Base-by-base conservation (phyloP, 768 basidiomycete genomes). In the Calvatia gigantea region DNA sequence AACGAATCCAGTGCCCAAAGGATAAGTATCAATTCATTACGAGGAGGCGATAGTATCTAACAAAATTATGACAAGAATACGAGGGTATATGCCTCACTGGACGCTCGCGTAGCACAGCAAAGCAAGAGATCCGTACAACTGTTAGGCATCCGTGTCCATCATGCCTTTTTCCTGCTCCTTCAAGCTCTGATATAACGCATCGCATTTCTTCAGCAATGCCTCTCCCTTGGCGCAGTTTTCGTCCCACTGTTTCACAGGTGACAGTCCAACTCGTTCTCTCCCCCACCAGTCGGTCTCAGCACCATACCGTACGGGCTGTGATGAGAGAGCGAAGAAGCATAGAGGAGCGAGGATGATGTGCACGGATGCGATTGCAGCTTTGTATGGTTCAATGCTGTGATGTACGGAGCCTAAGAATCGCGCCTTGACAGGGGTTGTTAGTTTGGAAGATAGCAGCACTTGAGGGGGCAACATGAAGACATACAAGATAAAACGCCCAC, bases 341-440 rank as follows among this genome's bases (percentile, higher is more conserved):
- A 84, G 59, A 2, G 84, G 80, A 14, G 79, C 79, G n/a, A 94
- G 79, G 0, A 79, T 71, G n/a, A 87, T 65, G 65, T 92, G 81
- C 4, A 86, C 82, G 1, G 82, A 76, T 6, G 87, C 77, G 56
- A 88, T 71, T 3, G 91, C 86, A 8, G 84, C 85, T 63, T 85
- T 85, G 70, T 77, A 81, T 6, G 83, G 66, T 0, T 66, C 61
- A 44, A 91, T 87, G 12, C 83, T 72, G 61, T 90, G 89, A 62
- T 87, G 71, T 1, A 74, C 74, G 2, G 89, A 91, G 53, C 88
- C 89, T 29, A 85, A 64, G 21, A 79, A 65, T 15, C 91, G 87
- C 28, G 76, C 87, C 91, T 93, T 2, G 21, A 41, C 9, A 3
- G n/a, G 49, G 39, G 59, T 60, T 43, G 45, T 33, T 17, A 28